phyloP scores from a whole-genome alignment of 805 yeast species.

The Metschnikowia rubicola region DNA sequence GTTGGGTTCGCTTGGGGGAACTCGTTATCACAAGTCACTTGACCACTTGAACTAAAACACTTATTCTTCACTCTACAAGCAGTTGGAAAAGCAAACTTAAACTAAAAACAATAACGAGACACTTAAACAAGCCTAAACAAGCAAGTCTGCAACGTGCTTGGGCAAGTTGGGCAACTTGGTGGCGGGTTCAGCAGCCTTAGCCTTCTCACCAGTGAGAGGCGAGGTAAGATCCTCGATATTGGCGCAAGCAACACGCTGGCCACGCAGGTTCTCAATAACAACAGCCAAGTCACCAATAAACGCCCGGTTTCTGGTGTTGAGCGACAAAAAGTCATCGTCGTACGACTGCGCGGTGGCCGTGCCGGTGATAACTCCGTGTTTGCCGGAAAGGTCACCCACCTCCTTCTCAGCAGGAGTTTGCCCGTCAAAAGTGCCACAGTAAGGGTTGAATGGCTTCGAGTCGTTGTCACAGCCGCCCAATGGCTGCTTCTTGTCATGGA shows the following conservation, averaged over 20 bases:
- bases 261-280: neutral
- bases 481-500: conserved; percentile 23
- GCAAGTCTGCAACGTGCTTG: neutral
- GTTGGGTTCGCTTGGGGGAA: too few species aligned
- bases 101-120: neutral
- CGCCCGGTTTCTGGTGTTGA: conserved; percentile 4
- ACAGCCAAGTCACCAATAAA: conserved; percentile 2
- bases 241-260: conserved; percentile 1
- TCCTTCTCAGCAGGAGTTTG: conserved; percentile 1
- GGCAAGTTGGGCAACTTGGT: neutral
- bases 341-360: neutral
- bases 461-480: neutral
- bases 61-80: neutral
- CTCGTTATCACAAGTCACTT: too few species aligned
- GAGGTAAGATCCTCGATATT: neutral
- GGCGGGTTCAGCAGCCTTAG: conserved; percentile 1
- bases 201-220: conserved; percentile 1
- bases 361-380: conserved; percentile 2
- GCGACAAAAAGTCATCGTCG: conserved; percentile 4
- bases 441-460: neutral
- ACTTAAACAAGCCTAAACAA: neutral
- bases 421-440: neutral
- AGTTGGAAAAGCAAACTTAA: neutral
- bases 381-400: conserved; percentile 7
- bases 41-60: too few species aligned